phyloP scores from a whole-genome alignment of 257 asterid species.

The Nicotiana paniculata region DNA sequence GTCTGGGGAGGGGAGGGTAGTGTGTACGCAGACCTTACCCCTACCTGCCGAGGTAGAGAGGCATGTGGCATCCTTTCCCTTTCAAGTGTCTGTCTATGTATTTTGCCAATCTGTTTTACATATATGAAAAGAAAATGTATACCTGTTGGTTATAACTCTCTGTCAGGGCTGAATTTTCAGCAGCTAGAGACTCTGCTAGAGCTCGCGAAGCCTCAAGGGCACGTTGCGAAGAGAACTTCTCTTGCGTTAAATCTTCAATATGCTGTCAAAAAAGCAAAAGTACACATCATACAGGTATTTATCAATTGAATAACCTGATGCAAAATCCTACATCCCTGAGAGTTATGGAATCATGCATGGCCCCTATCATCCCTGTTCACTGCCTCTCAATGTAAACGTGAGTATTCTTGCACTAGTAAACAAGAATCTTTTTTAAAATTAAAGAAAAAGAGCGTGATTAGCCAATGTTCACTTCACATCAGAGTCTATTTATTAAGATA shows the following conservation, averaged over 20 bases:
- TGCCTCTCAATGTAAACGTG: neutral
- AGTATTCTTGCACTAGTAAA: neutral
- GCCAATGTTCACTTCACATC: neutral
- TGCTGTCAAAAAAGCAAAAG: constrained; percentile 42
- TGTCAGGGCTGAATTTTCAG: constrained; percentile 91
- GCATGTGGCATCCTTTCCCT: neutral
- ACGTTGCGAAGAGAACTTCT: constrained; percentile 90
- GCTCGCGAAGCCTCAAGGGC: constrained; percentile 87
- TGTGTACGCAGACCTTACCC: no score
- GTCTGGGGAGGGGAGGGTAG: no score
- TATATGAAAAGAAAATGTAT: neutral
- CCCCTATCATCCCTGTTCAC: neutral
- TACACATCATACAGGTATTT: neutral
- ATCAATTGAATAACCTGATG: neutral
- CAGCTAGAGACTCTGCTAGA: constrained; percentile 84
- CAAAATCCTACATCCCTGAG: neutral
- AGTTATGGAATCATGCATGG: neutral
- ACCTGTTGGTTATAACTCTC: constrained; percentile 95
- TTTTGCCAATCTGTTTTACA: no score
- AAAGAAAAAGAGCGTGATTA: neutral
- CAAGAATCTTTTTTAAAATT: neutral
- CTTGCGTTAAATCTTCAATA: constrained; percentile 95
- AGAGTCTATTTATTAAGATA: neutral
- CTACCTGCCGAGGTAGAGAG: no score
- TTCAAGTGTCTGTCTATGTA: neutral